phyloP scores from a whole-genome alignment of 495 filamentous ascomycete genomes.

The Gamarada debralockiae region DNA sequence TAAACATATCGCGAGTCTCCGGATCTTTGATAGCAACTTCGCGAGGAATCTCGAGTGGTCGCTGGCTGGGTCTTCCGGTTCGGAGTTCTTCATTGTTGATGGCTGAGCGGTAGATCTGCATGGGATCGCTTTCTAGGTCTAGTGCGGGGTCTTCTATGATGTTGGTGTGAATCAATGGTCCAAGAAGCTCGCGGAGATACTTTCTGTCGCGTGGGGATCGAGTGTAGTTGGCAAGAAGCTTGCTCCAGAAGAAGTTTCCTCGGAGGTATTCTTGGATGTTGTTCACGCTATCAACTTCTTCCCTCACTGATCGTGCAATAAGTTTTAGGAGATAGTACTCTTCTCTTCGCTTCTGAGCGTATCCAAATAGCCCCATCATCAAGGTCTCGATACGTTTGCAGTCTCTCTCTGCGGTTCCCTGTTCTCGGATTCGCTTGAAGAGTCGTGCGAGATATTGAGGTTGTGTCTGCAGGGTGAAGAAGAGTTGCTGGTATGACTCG shows the following conservation, averaged over 20 bases:
- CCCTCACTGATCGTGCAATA: conserved; percentile 74
- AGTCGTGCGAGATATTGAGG: conserved; percentile 88
- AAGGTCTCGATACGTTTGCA: conserved; percentile 86
- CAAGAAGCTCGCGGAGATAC: conserved; percentile 80
- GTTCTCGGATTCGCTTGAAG: conserved; percentile 78
- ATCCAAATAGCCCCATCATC: conserved; percentile 96
- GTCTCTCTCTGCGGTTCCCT: conserved; percentile 86
- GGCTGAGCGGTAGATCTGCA: conserved; percentile 92
- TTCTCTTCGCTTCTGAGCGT: conserved; percentile 92
- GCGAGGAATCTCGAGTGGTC: conserved; percentile 75
- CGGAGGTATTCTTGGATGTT: conserved; percentile 82
- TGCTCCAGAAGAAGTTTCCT: conserved; percentile 90
- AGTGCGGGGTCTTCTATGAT: conserved; percentile 87
- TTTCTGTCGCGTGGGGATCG: conserved; percentile 91
- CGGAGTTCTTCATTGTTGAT: conserved; percentile 97
- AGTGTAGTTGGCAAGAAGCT: conserved; percentile 80
- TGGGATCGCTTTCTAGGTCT: conserved; percentile 93
- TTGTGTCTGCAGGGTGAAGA: conserved; percentile 96
- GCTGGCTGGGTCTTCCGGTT: conserved; percentile 76
- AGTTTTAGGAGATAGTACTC: conserved; percentile 96
- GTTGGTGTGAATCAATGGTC: conserved; percentile 77
- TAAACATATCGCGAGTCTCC: conserved; percentile 87
- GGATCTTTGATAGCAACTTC: conserved; percentile 91
- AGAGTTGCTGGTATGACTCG: conserved; percentile 95
- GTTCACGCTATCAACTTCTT: conserved; percentile 74